phyloP scores from a whole-genome alignment of 164 flowering plant genomes.

The Vitis cinerea region DNA sequence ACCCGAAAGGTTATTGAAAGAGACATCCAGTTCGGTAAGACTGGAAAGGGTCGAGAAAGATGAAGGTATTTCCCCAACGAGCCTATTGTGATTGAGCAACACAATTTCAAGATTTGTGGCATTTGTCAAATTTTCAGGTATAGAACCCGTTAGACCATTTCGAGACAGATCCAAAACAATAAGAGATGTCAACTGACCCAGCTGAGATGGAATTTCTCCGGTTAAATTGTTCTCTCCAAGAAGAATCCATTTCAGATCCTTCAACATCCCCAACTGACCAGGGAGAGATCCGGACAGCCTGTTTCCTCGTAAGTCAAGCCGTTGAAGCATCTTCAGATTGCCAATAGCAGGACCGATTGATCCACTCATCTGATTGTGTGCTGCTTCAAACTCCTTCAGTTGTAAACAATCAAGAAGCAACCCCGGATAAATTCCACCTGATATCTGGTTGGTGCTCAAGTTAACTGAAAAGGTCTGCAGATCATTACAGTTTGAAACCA shows the following conservation, averaged over 20 bases:
- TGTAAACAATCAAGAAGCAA: conserved; percentile 36
- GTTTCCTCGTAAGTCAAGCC: conserved; percentile 56
- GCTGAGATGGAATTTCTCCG: conserved; percentile 50
- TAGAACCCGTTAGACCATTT: conserved; percentile 45
- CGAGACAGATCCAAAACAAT: conserved; percentile 52
- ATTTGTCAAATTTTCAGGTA: conserved; percentile 49
- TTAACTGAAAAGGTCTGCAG: conserved; percentile 43
- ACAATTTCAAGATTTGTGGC: conserved; percentile 41
- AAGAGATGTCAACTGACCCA: conserved; percentile 51
- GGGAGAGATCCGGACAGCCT: conserved; percentile 53
- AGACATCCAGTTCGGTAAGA: conserved; percentile 51
- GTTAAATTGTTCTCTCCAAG: conserved; percentile 53
- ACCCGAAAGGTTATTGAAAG: conserved; percentile 75
- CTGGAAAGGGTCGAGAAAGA: conserved; percentile 45
- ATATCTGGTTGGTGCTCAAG: conserved; percentile 50
- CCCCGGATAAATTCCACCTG: conserved; percentile 29
- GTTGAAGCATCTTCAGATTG: conserved; percentile 36
- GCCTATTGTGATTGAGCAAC: conserved; percentile 54
- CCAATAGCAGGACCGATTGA: conserved; percentile 38
- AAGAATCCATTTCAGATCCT: conserved; percentile 37
- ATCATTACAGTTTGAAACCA: conserved; percentile 38
- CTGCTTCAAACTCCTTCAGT: conserved; percentile 50
- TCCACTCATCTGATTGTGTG: conserved; percentile 55
- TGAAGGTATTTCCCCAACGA: conserved; percentile 57
- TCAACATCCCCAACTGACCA: conserved; percentile 39